Conservation (phyloP, 2,329 filamentous ascomycete species). For the Cercospora sesami region DNA sequence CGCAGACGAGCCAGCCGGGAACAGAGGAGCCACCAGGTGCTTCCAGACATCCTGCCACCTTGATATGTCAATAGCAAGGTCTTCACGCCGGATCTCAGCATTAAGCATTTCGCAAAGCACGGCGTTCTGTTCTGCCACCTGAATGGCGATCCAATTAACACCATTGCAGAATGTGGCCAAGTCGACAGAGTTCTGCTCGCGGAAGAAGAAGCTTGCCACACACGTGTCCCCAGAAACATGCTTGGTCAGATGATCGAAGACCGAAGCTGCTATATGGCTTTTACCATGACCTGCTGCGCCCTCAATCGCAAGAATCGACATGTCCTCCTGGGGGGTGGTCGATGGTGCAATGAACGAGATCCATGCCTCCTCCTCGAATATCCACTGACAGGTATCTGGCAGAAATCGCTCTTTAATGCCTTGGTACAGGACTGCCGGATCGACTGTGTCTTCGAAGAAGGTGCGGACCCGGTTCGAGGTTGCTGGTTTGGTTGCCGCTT, state of each 20-base stretch:
- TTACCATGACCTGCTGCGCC: slow-evolving; percentile 4
- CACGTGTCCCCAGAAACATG: neutral
- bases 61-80: slow-evolving; percentile 3
- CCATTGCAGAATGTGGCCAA: slow-evolving; percentile 2
- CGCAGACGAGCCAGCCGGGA: neutral
- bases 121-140: slow-evolving; percentile 2
- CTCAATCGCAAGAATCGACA: slow-evolving; percentile 10
- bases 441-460: slow-evolving; percentile 8
- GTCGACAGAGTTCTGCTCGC: slow-evolving; percentile 8
- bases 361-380: slow-evolving; percentile 9
- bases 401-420: slow-evolving; percentile 6
- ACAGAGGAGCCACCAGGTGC: slow-evolving; percentile 5
- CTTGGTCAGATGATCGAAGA: slow-evolving; percentile 6
- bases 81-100: slow-evolving; percentile 9
- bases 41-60: slow-evolving; percentile 8
- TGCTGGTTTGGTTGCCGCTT: slow-evolving; percentile 9
- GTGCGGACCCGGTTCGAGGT: slow-evolving; percentile 5
- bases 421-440: slow-evolving; percentile 1
- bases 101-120: slow-evolving; percentile 11
- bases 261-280: slow-evolving; percentile 6
- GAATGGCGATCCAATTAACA: slow-evolving; percentile 8
- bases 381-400: slow-evolving; percentile 14
- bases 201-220: slow-evolving; percentile 12
- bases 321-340: neutral
- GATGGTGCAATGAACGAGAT: neutral